phyloP scores from a whole-genome alignment of 805 yeast species.

The Starmerella stellata region DNA sequence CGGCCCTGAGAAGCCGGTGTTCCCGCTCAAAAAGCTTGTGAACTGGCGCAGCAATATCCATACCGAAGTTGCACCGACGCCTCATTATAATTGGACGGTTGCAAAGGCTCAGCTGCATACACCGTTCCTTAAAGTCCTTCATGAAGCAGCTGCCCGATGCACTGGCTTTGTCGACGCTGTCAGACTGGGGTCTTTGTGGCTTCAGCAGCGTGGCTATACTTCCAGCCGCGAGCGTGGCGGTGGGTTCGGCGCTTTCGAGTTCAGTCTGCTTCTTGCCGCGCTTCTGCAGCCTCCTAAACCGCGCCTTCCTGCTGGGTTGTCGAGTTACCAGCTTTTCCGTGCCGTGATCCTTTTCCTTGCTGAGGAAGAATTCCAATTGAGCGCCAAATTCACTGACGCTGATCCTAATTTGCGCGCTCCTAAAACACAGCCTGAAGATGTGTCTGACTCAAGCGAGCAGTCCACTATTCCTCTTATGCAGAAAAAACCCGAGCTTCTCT shows the following conservation, averaged over 20 bases:
- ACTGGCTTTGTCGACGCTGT: constrained; percentile 78
- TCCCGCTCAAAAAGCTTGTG: constrained; percentile 56
- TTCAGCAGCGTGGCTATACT: constrained; percentile 65
- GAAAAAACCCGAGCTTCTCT: background rate
- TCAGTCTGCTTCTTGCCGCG: constrained; percentile 62
- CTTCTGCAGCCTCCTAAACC: constrained; percentile 52
- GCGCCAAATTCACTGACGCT: constrained; percentile 1
- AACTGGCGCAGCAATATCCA: constrained; percentile 63
- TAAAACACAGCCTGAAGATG: background rate
- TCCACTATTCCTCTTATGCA: no score
- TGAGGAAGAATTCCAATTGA: constrained; percentile 20
- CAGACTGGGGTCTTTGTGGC: constrained; percentile 74
- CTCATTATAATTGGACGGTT: constrained; percentile 68
- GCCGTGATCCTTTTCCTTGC: constrained; percentile 73
- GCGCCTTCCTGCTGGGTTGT: constrained; percentile 68
- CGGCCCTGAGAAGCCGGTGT: constrained; percentile 48
- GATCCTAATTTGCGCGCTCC: no score
- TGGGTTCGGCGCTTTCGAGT: constrained; percentile 89
- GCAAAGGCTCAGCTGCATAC: constrained; percentile 51
- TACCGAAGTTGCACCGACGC: constrained; percentile 37
- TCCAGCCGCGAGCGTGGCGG: constrained; percentile 39
- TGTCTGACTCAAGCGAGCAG: constrained; percentile 1
- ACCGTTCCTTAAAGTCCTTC: constrained; percentile 54
- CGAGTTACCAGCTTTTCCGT: constrained; percentile 83
- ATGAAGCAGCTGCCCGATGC: constrained; percentile 35